phyloP scores from a whole-genome alignment of 805 yeast species.

The Pichia pseudocactophila region DNA sequence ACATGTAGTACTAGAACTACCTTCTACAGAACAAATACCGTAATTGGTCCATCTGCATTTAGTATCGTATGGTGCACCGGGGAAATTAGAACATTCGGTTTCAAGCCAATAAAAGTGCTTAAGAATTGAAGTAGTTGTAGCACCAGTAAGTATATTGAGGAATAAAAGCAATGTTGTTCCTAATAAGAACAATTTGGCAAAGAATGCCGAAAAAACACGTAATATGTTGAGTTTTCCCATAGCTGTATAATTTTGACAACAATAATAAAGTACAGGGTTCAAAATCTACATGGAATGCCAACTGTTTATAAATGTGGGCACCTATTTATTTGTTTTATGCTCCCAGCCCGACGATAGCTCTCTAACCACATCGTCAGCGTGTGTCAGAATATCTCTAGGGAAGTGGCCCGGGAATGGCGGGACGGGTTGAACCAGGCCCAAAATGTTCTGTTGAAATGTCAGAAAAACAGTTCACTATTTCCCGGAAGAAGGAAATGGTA shows the following conservation, averaged over 20 bases:
- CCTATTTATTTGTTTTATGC: too few species aligned
- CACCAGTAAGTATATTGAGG: constrained; percentile 62
- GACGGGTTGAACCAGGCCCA: too few species aligned
- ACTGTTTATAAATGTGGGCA: too few species aligned
- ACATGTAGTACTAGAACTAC: constrained; percentile 42
- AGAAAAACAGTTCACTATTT: too few species aligned
- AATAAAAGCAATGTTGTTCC: constrained; percentile 46
- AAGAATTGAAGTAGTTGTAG: constrained; percentile 37
- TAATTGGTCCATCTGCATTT: constrained; percentile 76
- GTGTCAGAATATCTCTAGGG: too few species aligned
- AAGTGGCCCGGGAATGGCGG: too few species aligned
- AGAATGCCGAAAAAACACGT: constrained; percentile 3
- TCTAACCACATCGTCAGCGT: too few species aligned
- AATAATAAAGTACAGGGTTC: background rate
- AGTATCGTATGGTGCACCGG: constrained; percentile 33
- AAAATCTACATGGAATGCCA: background rate
- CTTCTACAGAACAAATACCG: constrained; percentile 41
- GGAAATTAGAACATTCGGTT: constrained; percentile 57
- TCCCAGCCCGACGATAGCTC: too few species aligned
- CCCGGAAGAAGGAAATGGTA: too few species aligned
- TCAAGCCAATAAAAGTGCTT: constrained; percentile 69
- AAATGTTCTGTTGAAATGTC: too few species aligned
- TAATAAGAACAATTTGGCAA: constrained; percentile 10
- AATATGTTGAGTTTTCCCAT: constrained; percentile 2
- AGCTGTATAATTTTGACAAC: background rate